Evolutionary conservation across 139 green algal genomes (phyloP), one percentile per base, ranked within the genome.

Genomic region (Astrephomene gubernaculifera): DNA sequence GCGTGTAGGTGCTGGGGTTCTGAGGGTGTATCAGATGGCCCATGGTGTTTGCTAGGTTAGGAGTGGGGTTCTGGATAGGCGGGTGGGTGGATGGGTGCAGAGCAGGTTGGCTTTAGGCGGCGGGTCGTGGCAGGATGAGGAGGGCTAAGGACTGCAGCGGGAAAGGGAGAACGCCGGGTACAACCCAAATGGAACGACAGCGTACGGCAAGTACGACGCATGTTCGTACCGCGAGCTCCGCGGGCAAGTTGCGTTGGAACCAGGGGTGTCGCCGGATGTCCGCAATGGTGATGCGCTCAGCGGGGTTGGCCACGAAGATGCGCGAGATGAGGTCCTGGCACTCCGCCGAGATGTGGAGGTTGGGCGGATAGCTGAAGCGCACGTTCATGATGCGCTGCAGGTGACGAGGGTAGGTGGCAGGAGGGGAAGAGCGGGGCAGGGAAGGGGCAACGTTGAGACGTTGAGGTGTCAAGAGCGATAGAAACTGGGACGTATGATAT

Each of bases 171-270:
- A n/a, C n/a, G n/a, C n/a, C n/a, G n/a, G n/a, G n/a, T n/a, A n/a
- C n/a, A n/a, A n/a, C n/a, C n/a, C n/a, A n/a, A n/a, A n/a, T n/a
- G n/a, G n/a, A n/a, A n/a, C n/a, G n/a, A n/a, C n/a, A n/a, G n/a
- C n/a, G n/a, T n/a, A n/a, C n/a, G n/a, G n/a, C n/a, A n/a, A n/a
- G n/a, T n/a, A n/a, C n/a, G n/a, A n/a, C n/a, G n/a, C n/a, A n/a
- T n/a, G n/a, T n/a, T n/a, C n/a, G n/a, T n/a, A 95, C 93, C 91
- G 90, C 92, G 14, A 99, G 92, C 84, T 99, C 96, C 21, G 93
- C 90, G 7, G 96, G 96, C 86, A 98, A 86, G 89, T 98, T 98
- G 29, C 92, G 93, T 44, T 93, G 80, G 92, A 98, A 99, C 97
- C 97, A 99, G 33, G 95, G 92, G 92, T 99, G 97, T 49, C 87